Percentiles rank a stretch among this genome's conserved stretches.
phyloP scores from a whole-genome alignment of 345 rosid species.

The Trapa bicornis region DNA sequence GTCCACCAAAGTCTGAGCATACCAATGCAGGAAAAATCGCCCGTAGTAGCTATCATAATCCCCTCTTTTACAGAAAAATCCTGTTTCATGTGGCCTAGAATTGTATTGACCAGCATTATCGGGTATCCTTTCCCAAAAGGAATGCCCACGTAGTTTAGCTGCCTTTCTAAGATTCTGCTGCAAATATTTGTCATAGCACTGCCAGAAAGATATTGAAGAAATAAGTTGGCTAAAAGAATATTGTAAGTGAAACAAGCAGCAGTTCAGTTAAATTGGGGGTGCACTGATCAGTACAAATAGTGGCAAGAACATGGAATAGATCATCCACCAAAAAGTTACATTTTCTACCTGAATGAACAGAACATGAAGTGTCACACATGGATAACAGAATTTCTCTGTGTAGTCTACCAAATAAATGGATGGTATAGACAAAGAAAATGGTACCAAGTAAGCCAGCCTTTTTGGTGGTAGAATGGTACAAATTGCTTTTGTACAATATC shows the following conservation, averaged over 20 bases:
- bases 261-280: background rate
- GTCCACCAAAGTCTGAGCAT: slow-evolving; percentile 50
- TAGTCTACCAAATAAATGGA: background rate
- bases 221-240: background rate
- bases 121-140: slow-evolving; percentile 83
- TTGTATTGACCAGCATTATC: slow-evolving; percentile 84
- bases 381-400: background rate
- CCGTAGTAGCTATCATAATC: slow-evolving; percentile 93
- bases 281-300: background rate
- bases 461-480: background rate
- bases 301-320: background rate
- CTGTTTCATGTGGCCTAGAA: slow-evolving; percentile 86
- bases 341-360: background rate
- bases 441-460: background rate
- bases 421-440: background rate
- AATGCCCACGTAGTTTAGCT: slow-evolving; percentile 67
- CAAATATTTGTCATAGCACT: slow-evolving; percentile 87
- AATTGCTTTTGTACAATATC: background rate
- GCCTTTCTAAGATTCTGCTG: slow-evolving; percentile 55
- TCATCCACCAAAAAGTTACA: background rate
- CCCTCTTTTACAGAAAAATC: slow-evolving; percentile 81
- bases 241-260: background rate
- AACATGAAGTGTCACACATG: background rate
- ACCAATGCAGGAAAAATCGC: slow-evolving; percentile 89
- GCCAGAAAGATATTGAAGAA: slow-evolving; percentile 14